phyloP scores from a whole-genome alignment of 441 rosid genomes.

The Brassica hybrid region DNA sequence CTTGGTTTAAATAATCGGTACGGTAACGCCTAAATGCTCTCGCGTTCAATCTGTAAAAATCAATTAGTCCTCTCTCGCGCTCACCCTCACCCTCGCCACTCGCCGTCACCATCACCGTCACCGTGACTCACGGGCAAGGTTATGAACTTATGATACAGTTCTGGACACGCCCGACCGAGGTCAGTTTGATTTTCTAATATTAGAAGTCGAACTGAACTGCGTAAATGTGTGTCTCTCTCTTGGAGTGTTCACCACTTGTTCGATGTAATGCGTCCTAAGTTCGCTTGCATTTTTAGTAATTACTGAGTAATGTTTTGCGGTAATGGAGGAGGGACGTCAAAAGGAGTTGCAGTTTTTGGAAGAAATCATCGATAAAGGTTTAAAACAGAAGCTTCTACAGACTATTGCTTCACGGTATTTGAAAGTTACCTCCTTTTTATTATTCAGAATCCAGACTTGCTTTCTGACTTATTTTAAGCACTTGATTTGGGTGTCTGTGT shows the following conservation, averaged over 20 bases:
- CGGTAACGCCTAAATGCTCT: too few species aligned
- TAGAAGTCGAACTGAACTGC: too few species aligned
- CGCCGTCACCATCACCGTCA: too few species aligned
- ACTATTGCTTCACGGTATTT: conserved; percentile 64
- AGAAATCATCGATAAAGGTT: conserved; percentile 74
- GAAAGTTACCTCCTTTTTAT: background rate
- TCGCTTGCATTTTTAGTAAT: background rate
- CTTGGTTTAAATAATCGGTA: too few species aligned
- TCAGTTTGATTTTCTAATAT: background rate
- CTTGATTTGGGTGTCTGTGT: background rate
- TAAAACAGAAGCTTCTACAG: conserved; percentile 81
- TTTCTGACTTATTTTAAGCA: conserved; percentile 14
- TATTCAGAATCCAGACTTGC: background rate
- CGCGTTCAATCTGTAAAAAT: too few species aligned
- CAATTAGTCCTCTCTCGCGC: too few species aligned
- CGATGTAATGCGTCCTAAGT: conserved; percentile 7
- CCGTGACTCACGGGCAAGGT: too few species aligned
- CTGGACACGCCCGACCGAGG: background rate
- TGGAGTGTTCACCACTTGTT: conserved; percentile 27
- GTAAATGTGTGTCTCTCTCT: background rate
- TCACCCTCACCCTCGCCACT: too few species aligned
- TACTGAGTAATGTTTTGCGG: conserved; percentile 14
- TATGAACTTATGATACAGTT: too few species aligned
- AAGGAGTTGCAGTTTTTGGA: conserved; percentile 72
- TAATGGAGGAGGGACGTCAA: conserved; percentile 22